Evolutionary conservation across 371 early-diverging fungal genomes (phyloP), one percentile per base, ranked within the genome.

Genomic region (Gilbertella persicaria): DNA sequence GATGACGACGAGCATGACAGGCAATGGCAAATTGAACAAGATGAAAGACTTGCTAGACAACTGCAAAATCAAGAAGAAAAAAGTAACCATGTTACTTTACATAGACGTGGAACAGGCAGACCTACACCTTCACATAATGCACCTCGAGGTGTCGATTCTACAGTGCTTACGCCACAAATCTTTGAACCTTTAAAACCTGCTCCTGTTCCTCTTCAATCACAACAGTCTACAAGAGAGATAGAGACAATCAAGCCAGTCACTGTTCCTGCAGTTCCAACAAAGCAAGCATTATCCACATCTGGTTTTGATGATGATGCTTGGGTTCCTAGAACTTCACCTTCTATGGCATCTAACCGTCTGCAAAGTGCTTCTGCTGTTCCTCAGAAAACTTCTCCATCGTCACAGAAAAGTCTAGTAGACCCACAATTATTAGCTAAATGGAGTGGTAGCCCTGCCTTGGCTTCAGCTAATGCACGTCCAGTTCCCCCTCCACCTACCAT

Each of bases 11-110:
- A 20, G 1, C 16, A 40, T n/a, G 20, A 14, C 8, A n/a, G 14
- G 13, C 55, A 68, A 43, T 46, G 67, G 29, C 85, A 85, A 50
- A 78, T 85, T 25, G 68, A 75, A 25, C 61, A 69, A 8, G 93
- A 94, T 62, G 93, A 91, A 62, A 71, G 69, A 45, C 70, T 90
- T 37, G 95, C 94, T 4, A 76, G 92, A 25, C 79, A 85, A 51
- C 71, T 94, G 45, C 94, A 94, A 67, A 78, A 88, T 35, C 62
- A 71, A 48, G 53, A 81, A 75, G 38, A 73, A 49, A 39, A 41
- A 19, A 8, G 65, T 45, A 38, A 48, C 16, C 26, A 56, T 29
- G 41, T 37, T 5, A 50, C 48, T 5, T 49, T 77, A 19, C 73
- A 71, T 19, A 60, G 77, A 33, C 64, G 77, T 42, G 71, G 75